Evolutionary conservation across 1,139 yeast genomes (phyloP), one percentile per base, ranked within the genome.

Genomic region (Candida pseudoviswanathii): DNA sequence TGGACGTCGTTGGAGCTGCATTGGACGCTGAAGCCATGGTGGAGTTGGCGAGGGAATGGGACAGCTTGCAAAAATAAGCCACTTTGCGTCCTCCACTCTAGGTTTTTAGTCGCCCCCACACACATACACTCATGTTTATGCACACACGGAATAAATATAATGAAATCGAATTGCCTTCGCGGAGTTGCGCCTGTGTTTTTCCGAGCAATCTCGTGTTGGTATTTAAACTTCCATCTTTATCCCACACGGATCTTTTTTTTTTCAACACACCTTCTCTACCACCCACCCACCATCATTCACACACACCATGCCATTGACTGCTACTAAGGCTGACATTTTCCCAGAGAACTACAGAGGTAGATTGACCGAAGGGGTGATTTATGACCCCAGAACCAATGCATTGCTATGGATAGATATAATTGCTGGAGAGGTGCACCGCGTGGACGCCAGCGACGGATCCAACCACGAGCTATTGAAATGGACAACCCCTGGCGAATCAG

Each of bases 1-100:
- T 81, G 47, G 99, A 94, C 59, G 83, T 95, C 30, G 86, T 94
- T 4, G 95, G 90, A 63, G 97, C 97, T 1, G 77, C 89, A 29
- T 63, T 82, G 54, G 84, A 88, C 59, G 76, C 89, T 0, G 73
- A 74, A 25, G 75, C 83, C 1, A 82, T 87, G 80, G 81, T 79
- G 22, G 90, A 86, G 50, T 68, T 87, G 52, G 84, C 87, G 1
- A 72, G 76, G 48, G 78, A 82, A 54, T 86, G 91, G 89, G 56
- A 59, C 32, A 57, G 58, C 3, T 47, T 54, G 25, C 56, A 52
- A 39, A 37, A 37, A 37, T 25, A 24, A 37, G n/a, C 10, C 10
- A 16, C 5, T 21, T 4, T 6, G n/a, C 10, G 3, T 7, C 25
- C 40, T 29, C 40, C 26, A 36, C 40, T 22, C 24, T 24, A 5